Evolutionary conservation across 148 eudicot species (phyloP).

Genomic region (Fagopyrum tataricum): DNA sequence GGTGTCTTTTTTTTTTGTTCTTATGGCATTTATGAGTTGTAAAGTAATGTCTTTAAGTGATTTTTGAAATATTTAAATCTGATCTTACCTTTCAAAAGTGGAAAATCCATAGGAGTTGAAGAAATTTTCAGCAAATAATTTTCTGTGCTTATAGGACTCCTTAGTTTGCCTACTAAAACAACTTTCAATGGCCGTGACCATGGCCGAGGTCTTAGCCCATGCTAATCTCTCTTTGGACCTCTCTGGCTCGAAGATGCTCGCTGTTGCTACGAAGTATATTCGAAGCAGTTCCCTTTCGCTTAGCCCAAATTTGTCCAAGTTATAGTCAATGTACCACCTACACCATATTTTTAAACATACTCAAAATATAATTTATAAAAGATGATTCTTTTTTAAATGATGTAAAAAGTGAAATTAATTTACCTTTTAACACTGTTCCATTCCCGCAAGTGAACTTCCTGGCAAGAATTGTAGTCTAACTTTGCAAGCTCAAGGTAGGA

Average conservation of each 20-base stretch:
- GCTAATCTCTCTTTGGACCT: constrained; percentile 52
- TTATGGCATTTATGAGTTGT: background rate
- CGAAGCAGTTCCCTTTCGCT: constrained; percentile 40
- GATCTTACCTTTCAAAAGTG: background rate
- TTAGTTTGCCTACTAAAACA: constrained; percentile 25
- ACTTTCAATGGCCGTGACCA: constrained; percentile 41
- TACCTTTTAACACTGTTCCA: constrained; percentile 60
- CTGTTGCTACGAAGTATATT: constrained; percentile 51
- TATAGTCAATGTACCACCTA: constrained; percentile 60
- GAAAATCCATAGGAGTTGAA: constrained; percentile 15
- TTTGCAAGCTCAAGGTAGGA: constrained; percentile 74
- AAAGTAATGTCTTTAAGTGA: background rate
- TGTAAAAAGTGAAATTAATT: background rate
- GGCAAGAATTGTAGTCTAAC: constrained; percentile 65
- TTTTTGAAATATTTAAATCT: background rate
- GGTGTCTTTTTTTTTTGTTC: background rate
- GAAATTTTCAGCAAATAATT: constrained; percentile 39
- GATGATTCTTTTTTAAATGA: too few species aligned
- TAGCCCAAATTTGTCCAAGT: constrained; percentile 35
- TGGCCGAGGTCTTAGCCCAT: constrained; percentile 65
- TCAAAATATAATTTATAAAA: background rate
- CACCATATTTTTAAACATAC: too few species aligned
- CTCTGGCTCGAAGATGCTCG: constrained; percentile 67
- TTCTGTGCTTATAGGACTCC: constrained; percentile 25
- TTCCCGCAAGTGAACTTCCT: constrained; percentile 56